Evolutionary conservation across 2,329 filamentous ascomycete genomes (phyloP), one percentile per base, ranked within the genome.

Genomic region (Xylaria hypoxylon): DNA sequence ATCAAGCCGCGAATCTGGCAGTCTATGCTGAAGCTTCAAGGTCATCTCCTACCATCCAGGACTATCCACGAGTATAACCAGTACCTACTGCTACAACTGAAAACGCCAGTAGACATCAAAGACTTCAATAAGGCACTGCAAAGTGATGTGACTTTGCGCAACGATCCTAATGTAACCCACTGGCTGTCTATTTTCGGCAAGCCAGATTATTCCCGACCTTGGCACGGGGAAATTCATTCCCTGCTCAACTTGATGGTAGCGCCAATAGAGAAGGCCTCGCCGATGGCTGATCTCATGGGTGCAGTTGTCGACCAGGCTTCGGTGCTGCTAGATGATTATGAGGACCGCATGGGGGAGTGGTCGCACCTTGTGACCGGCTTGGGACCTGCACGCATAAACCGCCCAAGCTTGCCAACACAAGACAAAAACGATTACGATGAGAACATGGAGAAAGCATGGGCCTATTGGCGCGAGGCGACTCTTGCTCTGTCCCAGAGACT

Each of bases 291-390:
- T 47, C 24, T 68, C 33, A 31, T 64, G 4, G 13, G 10, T 15
- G 56, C 17, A 33, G 40, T 68, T 26, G 15, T 57, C 17, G 59
- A 26, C 31, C 67, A 67, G 19, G 64, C 59, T 24, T 60, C 64
- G 4, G 51, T 62, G 19, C 31, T 68, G 15, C 57, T 68, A 17
- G 67, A 67, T 62, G 52, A 68, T 26, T 67, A 68, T 47, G 67
- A 64, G 24, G 28, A 38, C 13, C 51, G 8, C 15, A 26, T 48
- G 33, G 59, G 47, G 19, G 6, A 60, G 15, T 68, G 67, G 67
- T 33, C 50, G 5, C 10, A 61, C 11, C 51, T 68, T 15, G 33
- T 68, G 50, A 38, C 13, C 11, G 26, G 11, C 33, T 17, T 68
- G 24, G 48, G 45, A 33, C 64, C 56, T 47, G 13, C 22, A 28